These are phyloP conservation scores for Calonectria fujianensis DNA, from an alignment of 2,329 filamentous ascomycete genomes.

Conservation along the genomic window DNA sequence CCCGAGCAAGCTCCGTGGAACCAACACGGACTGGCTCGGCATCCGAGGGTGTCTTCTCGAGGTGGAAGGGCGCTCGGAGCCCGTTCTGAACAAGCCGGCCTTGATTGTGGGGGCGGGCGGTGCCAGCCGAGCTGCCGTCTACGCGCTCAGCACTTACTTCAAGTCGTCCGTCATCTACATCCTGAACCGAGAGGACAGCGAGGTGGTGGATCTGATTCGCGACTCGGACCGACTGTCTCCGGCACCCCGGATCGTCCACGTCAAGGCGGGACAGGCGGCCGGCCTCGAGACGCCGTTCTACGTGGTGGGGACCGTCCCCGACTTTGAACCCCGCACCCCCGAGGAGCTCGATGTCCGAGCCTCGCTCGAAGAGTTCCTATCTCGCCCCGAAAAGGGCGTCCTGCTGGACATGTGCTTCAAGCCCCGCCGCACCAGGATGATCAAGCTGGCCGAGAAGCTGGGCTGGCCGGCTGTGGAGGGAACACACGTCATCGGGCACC, in stretches of 20 bases:
- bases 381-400: slow-evolving; percentile 55
- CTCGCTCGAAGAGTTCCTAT: slow-evolving; percentile 56
- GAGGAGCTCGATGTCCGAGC: slow-evolving; percentile 54
- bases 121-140: slow-evolving; percentile 63
- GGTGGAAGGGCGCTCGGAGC: slow-evolving; percentile 34
- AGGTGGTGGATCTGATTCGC: slow-evolving; percentile 49
- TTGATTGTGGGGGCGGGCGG: slow-evolving; percentile 65
- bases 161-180: slow-evolving; percentile 59
- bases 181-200: slow-evolving; percentile 58
- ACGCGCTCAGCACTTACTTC: slow-evolving; percentile 56
- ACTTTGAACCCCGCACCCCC: slow-evolving; percentile 57
- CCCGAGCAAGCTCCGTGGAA: slow-evolving; percentile 56
- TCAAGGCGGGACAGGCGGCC: slow-evolving; percentile 55
- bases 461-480: slow-evolving; percentile 64
- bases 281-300: slow-evolving; percentile 56
- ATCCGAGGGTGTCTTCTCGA: slow-evolving; percentile 60
- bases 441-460: slow-evolving; percentile 57
- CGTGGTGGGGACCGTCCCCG: slow-evolving; percentile 62
- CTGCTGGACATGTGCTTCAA: slow-evolving; percentile 67
- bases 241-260: slow-evolving; percentile 54
- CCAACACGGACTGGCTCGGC: slow-evolving; percentile 67
- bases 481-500: slow-evolving; percentile 63
- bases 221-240: slow-evolving; percentile 50
- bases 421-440: slow-evolving; percentile 60
- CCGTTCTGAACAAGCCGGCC: slow-evolving; percentile 47